These are phyloP conservation scores for Centrapalus pauciflorus DNA, from an alignment of 129 eudicot species.

Conservation along the genomic window DNA sequence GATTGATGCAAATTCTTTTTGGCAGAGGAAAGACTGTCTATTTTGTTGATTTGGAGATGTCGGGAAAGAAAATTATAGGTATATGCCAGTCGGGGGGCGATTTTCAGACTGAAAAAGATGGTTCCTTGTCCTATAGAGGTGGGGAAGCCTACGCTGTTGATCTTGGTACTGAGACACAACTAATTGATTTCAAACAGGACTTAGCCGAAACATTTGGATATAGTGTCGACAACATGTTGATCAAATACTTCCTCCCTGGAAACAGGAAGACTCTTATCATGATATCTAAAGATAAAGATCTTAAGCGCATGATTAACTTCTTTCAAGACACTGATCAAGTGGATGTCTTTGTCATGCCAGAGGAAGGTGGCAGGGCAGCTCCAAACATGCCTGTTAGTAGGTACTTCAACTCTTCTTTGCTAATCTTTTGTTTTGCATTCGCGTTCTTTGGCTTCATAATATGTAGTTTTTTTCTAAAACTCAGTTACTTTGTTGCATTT, in stretches of 20 bases:
- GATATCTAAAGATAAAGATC: conserved; percentile 81
- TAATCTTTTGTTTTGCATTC: neutral
- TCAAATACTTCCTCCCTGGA: conserved; percentile 90
- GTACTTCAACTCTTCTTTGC: conserved; percentile 27
- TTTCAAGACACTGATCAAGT: conserved; percentile 60
- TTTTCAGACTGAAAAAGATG: conserved; percentile 58
- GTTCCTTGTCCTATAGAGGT: conserved; percentile 59
- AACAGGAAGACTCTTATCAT: conserved; percentile 78
- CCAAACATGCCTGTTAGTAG: conserved; percentile 71
- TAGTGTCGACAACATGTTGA: conserved; percentile 45
- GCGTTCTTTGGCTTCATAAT: no score
- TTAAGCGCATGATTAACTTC: conserved; percentile 83
- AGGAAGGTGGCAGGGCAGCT: conserved; percentile 32
- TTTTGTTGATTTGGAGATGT: conserved; percentile 35
- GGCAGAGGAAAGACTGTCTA: neutral
- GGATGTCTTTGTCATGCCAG: conserved; percentile 68
- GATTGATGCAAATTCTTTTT: neutral
- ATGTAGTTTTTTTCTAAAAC: neutral
- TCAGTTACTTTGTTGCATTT: neutral
- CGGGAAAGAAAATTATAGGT: conserved; percentile 69
- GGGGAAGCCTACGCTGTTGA: conserved; percentile 92
- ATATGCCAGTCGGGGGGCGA: conserved; percentile 91
- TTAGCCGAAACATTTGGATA: conserved; percentile 68
- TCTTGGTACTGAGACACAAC: conserved; percentile 56
- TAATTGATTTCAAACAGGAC: conserved; percentile 70